Evolutionary conservation across 352 stramenopile species (phyloP).

Genomic region (Aphanomyces astaci): DNA sequence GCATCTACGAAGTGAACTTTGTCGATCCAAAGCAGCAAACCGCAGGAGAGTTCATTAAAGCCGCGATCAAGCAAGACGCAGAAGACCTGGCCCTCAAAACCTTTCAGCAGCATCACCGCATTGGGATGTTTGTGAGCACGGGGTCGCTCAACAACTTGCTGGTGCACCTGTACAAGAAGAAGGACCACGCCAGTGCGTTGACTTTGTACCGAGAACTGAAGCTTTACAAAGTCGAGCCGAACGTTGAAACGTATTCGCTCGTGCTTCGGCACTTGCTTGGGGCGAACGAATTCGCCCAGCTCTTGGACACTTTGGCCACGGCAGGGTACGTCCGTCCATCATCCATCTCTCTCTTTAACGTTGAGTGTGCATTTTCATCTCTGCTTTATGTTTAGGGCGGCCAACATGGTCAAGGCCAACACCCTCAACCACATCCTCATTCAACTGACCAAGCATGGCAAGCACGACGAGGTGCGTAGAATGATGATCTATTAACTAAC

Average conservation of each 20-base stretch:
- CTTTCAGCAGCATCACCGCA: slow-evolving; percentile 8
- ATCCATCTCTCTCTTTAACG: not conserved
- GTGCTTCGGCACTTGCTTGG: not conserved
- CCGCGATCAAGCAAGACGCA: slow-evolving; percentile 6
- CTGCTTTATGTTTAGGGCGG: not conserved
- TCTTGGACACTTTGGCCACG: not conserved
- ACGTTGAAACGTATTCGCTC: not conserved
- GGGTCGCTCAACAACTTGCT: slow-evolving; percentile 16
- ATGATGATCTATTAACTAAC: no score
- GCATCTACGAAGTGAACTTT: slow-evolving; percentile 6
- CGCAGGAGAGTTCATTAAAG: slow-evolving; percentile 12
- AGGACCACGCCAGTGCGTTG: slow-evolving; percentile 1
- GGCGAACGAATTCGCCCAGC: not conserved
- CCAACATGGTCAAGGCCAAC: slow-evolving; percentile 6
- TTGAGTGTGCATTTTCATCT: not conserved
- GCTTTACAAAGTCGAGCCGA: not conserved
- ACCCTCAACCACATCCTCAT: slow-evolving; percentile 16
- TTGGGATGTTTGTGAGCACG: slow-evolving; percentile 13
- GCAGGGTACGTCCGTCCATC: not conserved
- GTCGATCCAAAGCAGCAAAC: slow-evolving; percentile 4
- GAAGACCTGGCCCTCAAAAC: slow-evolving; percentile 1
- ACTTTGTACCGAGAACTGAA: slow-evolving; percentile 2
- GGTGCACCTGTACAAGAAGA: slow-evolving; percentile 4
- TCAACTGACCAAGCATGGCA: slow-evolving; percentile 1
- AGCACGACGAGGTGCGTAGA: not conserved